Base-by-base conservation (phyloP, 768 basidiomycete genomes). In the Baorangia bicolor region DNA sequence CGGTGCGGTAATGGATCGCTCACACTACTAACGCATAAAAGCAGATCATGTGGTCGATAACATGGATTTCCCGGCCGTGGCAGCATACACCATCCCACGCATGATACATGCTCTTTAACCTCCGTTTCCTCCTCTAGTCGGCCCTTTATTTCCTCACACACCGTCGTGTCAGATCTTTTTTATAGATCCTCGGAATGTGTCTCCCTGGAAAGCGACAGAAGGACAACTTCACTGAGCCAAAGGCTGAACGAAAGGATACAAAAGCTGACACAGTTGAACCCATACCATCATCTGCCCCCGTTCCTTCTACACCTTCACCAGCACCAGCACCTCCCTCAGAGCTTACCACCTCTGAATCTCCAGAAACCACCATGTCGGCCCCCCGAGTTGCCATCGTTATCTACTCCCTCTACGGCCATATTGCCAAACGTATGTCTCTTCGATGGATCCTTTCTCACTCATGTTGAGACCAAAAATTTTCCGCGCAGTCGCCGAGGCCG, bases 371-470 rank as follows among this genome's bases (percentile, higher is more conserved):
- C 8, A 62, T 58, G 61, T 57, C 72, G 12, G 39, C 59, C 18
- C 78, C 78, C 18, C 72, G 68, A 41, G 64, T 80, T 35, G 79
- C 78, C 35, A 79, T 79, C 59, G 58, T 79, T 35, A 74, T 82
- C 68, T 81, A 82, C 67, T 69, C 80, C 47, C 65, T 81, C 58
- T 81, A 81, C 57, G 81, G 81, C 37, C 79, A 81, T 58, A 72
- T 82, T 35, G 69, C 72, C 59, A 74, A 74, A 61, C 55, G 81
- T 82, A 58, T 46, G 80, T 59, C 44, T 40, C 31, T 39, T 27
- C 16, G 2, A 46, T 40, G 5, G 12, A 16, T 34, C 2, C 39
- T 10, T 16, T 12, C 23, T 12, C 13, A 0, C 31, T 41, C 41
- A 13, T 20, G 9, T 35, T 4, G 14, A 27, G 34, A 23, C 31